Conservation (phyloP, 1,284 basidiomycete genomes). For the Xerocomus nothofagi region DNA sequence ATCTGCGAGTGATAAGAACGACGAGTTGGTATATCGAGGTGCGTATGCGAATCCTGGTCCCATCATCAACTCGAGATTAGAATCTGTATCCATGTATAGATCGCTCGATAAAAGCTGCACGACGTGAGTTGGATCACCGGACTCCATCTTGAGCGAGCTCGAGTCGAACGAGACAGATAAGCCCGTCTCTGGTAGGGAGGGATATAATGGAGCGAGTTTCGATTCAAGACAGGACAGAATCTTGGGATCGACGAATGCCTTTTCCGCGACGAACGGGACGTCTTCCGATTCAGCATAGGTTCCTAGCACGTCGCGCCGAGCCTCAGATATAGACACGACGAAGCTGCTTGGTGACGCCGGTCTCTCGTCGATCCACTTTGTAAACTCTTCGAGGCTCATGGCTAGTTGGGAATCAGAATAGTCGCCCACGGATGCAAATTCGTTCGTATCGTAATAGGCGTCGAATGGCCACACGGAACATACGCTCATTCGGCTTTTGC, state of each 20-base stretch:
- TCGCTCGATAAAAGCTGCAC: conserved; percentile 16
- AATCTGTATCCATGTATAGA: not conserved
- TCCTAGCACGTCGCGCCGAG: not conserved
- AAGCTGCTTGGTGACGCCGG: conserved; percentile 4
- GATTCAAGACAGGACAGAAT: conserved; percentile 33
- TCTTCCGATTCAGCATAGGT: not conserved
- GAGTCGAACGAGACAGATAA: conserved; percentile 18
- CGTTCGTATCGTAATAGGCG: conserved; percentile 43
- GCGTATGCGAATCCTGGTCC: conserved; percentile 14
- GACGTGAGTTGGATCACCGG: conserved; percentile 8
- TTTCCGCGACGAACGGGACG: conserved; percentile 8
- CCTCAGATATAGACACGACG: conserved; percentile 7
- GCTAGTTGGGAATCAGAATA: not conserved
- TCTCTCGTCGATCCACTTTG: conserved; percentile 18
- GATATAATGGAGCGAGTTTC: conserved; percentile 27
- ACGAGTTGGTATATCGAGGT: conserved; percentile 18
- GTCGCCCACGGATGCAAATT: not conserved
- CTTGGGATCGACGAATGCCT: conserved; percentile 15
- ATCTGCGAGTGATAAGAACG: conserved; percentile 5
- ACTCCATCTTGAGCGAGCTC: not conserved
- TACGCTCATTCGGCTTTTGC: conserved; percentile 46
- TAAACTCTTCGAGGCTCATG: conserved; percentile 17
- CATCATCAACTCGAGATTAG: conserved; percentile 4
- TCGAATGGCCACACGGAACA: conserved; percentile 47
- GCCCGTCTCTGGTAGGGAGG: conserved; percentile 12